phyloP scores from a whole-genome alignment of 2,329 filamentous ascomycete species.

The Arthrinium phaeospermum region DNA sequence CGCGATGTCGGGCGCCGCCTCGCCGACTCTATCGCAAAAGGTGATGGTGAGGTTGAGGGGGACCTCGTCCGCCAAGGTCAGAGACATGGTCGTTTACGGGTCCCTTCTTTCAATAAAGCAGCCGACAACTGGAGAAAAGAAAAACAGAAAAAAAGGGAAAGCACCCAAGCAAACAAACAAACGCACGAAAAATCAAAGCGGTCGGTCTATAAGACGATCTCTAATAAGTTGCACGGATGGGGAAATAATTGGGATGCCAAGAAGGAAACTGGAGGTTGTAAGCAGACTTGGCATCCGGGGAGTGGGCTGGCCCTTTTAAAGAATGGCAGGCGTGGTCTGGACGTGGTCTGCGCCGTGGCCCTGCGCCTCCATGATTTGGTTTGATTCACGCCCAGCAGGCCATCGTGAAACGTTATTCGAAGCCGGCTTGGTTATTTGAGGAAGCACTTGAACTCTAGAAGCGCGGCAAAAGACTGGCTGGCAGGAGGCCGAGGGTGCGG shows the following conservation, averaged over 20 bases:
- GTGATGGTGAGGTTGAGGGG: neutral
- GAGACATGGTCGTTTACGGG: neutral
- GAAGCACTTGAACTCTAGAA: neutral
- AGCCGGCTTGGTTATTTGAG: neutral
- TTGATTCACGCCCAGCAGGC: neutral
- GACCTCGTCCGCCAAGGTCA: neutral
- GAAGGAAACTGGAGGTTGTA: slow-evolving; percentile 1
- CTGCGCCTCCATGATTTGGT: neutral
- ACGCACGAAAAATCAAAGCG: neutral
- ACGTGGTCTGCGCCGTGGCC: neutral
- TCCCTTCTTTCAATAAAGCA: neutral
- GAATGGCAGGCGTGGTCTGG: neutral
- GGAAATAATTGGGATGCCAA: slow-evolving; percentile 15
- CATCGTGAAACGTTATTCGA: slow-evolving; percentile 7
- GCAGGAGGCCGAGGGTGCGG: neutral
- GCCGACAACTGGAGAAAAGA: neutral
- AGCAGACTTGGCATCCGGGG: slow-evolving; percentile 12
- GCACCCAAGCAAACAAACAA: neutral
- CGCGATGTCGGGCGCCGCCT: slow-evolving; percentile 25
- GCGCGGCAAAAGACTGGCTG: neutral
- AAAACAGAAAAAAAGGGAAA: neutral
- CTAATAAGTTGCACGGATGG: slow-evolving; percentile 2
- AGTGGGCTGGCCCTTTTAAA: neutral
- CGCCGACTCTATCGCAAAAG: slow-evolving; percentile 24
- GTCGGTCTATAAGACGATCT: neutral